These are phyloP conservation scores for Hymenoscyphus salicellus DNA, from an alignment of 2,329 filamentous ascomycete species.

Conservation along the genomic window DNA sequence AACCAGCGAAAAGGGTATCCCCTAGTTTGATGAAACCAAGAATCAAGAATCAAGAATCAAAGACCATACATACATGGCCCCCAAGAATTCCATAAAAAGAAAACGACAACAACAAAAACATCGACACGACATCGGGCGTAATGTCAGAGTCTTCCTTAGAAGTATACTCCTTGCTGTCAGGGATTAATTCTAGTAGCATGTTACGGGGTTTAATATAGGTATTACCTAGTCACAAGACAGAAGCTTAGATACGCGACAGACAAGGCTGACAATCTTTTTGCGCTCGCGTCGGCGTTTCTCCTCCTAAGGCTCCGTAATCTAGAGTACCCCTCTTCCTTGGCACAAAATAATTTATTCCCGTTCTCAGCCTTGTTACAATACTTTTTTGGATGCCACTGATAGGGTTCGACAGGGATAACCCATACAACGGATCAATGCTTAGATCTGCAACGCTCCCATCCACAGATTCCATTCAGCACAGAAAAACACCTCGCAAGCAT, in stretches of 20 bases:
- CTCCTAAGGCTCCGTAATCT: neutral
- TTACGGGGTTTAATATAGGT: neutral
- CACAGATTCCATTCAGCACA: no score
- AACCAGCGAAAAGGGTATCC: no score
- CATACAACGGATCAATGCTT: neutral
- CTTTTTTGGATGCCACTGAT: neutral
- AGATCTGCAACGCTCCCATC: neutral
- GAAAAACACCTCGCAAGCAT: no score
- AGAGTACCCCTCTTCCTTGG: neutral
- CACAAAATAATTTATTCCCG: neutral
- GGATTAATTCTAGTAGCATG: constrained; percentile 34
- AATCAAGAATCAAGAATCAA: constrained; percentile 15
- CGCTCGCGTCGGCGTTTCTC: neutral
- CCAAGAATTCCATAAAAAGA: constrained; percentile 27
- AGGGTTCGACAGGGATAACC: neutral
- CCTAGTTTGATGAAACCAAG: no score
- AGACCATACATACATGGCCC: constrained; percentile 24
- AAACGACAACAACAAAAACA: no score
- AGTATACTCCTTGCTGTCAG: constrained; percentile 53
- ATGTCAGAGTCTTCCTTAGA: constrained; percentile 75
- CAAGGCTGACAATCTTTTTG: neutral
- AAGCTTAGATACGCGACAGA: constrained; percentile 1
- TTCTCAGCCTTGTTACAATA: neutral
- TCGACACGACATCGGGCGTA: constrained; percentile 52
- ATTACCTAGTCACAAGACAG: no score